Base-by-base conservation (phyloP, 2,329 filamentous ascomycete genomes). In the Calonectria ilicicola region DNA sequence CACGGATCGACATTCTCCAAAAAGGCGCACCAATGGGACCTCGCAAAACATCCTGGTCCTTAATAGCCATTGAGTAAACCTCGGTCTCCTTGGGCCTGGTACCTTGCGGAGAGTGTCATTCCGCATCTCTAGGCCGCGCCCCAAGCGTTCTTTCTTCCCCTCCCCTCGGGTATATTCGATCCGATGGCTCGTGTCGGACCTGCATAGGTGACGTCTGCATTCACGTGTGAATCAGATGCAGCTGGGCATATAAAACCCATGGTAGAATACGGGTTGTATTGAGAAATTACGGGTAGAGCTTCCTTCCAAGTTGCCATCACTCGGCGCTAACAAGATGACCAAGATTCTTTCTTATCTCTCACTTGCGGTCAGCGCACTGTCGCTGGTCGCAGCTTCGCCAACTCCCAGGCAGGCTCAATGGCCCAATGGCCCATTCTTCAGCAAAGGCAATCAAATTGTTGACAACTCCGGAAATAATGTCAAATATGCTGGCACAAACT, bases 401-500 rank as follows among this genome's bases (percentile, higher is more conserved):
- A 56, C 56, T 6, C 12, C 68, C 15, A 71, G 49, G 15, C 69
- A 47, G 38, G 23, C 38, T 7, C 27, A 32, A 9, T 79, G 77
- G 77, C 77, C 80, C 0, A 76, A 80, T 2, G 77, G 79, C 0
- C 87, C 87, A 0, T 84, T 89, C 42, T 79, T 79, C 69, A 80
- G 84, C 27, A 81, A 82, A 0, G 87, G 84, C 1, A 81, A 85
- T 2, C 84, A 84, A 77, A 86, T 89, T 63, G 82, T 84, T 51
- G 84, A 88, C 71, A 81, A 84, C 1, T 81, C 82, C 0, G 85
- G 85, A 44, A 79, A 84, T 2, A 84, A 83, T 40, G 81, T 91
- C 40, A 87, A 84, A 8, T 87, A 89, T 68, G 89, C 88, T 5
- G 90, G 91, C 0, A 86, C 87, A 15, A 93, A 93, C 76, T 93